These are phyloP conservation scores for Starmerella bacillaris DNA, from an alignment of 805 yeast species.

Conservation along the genomic window DNA sequence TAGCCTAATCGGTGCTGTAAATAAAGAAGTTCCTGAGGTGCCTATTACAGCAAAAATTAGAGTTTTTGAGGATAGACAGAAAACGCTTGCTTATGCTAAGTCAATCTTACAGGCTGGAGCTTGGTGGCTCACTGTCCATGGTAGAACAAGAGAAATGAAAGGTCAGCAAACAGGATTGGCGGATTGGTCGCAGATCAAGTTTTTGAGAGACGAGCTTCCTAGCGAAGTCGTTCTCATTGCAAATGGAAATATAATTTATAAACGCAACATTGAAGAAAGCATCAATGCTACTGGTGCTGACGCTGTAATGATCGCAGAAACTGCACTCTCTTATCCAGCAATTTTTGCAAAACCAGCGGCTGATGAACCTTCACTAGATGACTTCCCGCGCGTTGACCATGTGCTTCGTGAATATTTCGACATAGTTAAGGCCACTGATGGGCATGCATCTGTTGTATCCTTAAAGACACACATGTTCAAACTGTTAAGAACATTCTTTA, in stretches of 20 bases:
- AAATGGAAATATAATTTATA: constrained; percentile 86
- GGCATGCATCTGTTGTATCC: constrained; percentile 59
- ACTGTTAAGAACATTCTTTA: constrained; percentile 61
- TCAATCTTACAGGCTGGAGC: constrained; percentile 89
- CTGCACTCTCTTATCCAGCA: constrained; percentile 84
- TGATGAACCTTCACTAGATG: constrained; percentile 35
- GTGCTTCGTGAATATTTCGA: constrained; percentile 77
- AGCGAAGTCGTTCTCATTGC: constrained; percentile 83
- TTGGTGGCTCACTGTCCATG: constrained; percentile 85
- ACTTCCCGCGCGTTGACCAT: constrained; percentile 71
- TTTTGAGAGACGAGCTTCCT: constrained; percentile 54
- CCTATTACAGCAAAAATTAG: constrained; percentile 95
- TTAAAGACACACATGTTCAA: constrained; percentile 90
- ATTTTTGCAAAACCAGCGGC: constrained; percentile 31
- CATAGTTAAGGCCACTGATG: constrained; percentile 43
- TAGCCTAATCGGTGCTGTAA: constrained; percentile 52
- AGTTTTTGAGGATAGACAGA: constrained; percentile 67
- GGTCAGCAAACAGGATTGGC: constrained; percentile 94
- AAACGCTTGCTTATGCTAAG: constrained; percentile 69
- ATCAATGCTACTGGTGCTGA: constrained; percentile 49
- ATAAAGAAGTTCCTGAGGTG: constrained; percentile 44
- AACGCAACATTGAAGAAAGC: constrained; percentile 64
- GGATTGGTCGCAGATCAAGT: constrained; percentile 68
- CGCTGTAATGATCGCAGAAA: constrained; percentile 96
- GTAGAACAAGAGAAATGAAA: constrained; percentile 91